Conservation (phyloP, 2,329 filamentous ascomycete species). For the Thelonectria olida region DNA sequence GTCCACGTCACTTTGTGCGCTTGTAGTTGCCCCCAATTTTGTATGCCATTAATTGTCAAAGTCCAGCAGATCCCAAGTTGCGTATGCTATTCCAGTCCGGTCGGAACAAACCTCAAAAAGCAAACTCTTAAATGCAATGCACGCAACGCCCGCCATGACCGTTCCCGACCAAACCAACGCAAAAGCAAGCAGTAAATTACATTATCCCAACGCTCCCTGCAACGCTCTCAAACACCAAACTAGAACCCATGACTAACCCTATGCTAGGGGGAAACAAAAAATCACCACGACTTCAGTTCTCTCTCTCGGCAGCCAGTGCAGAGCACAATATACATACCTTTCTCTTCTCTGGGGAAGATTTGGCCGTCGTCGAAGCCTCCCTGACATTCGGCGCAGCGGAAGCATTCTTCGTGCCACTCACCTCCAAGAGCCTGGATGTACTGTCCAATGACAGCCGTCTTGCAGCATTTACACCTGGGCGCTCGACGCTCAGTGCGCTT, state of each 20-base stretch:
- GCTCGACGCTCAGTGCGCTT: constrained; percentile 88
- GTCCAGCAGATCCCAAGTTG: not conserved
- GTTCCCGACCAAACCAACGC: constrained; percentile 8
- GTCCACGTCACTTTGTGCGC: not conserved
- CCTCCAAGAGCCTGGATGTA: constrained; percentile 88
- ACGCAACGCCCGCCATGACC: constrained; percentile 19
- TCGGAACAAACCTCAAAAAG: not conserved
- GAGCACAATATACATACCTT: constrained; percentile 61
- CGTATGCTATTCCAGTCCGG: constrained; percentile 28
- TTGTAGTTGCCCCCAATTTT: not conserved
- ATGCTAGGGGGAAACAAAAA: constrained; percentile 5
- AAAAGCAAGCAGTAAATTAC: constrained; percentile 9
- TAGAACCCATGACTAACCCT: constrained; percentile 5
- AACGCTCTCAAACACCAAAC: constrained; percentile 15
- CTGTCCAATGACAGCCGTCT: constrained; percentile 84
- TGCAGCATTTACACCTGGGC: constrained; percentile 88
- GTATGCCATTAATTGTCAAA: constrained; percentile 2
- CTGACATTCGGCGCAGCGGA: constrained; percentile 75
- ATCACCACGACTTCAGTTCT: constrained; percentile 62
- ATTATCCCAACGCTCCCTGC: constrained; percentile 20
- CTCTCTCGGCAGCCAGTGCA: constrained; percentile 69
- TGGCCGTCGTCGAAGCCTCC: constrained; percentile 72
- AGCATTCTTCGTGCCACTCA: constrained; percentile 95
- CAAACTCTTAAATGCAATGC: constrained; percentile 9
- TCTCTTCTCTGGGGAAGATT: constrained; percentile 67